Conservation (phyloP, 2,329 filamentous ascomycete genomes). For the Xylaria sp. region DNA sequence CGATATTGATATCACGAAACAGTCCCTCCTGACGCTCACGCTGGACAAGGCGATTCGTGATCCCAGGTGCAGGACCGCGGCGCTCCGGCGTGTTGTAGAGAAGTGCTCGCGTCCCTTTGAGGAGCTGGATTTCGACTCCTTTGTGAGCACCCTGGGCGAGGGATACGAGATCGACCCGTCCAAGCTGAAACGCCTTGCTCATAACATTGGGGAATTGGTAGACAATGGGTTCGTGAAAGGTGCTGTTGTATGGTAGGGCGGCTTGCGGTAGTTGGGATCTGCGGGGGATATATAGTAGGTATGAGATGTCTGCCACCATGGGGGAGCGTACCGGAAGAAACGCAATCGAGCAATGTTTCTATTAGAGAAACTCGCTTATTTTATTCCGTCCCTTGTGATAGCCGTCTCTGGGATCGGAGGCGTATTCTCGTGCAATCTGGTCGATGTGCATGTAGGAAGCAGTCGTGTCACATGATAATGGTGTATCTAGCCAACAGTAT, state of each 20-base stretch:
- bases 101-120: slow-evolving; percentile 34
- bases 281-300: too few species aligned
- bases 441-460: too few species aligned
- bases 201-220: slow-evolving; percentile 31
- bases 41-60: slow-evolving; percentile 34
- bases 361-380: background rate
- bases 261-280: too few species aligned
- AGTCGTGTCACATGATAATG: too few species aligned
- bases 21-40: slow-evolving; percentile 34
- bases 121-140: slow-evolving; percentile 29
- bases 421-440: background rate
- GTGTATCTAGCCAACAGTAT: too few species aligned
- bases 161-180: slow-evolving; percentile 23
- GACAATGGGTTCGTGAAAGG: slow-evolving; percentile 34
- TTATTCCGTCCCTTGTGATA: background rate
- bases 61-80: slow-evolving; percentile 31
- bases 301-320: too few species aligned
- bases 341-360: background rate
- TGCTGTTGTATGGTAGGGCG: slow-evolving; percentile 30
- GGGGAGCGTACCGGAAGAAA: too few species aligned
- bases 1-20: slow-evolving; percentile 28
- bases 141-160: slow-evolving; percentile 28
- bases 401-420: background rate
- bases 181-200: slow-evolving; percentile 27
- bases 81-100: slow-evolving; percentile 31